phyloP scores from a whole-genome alignment of 441 rosid species.

The Populus trichocarpa region DNA sequence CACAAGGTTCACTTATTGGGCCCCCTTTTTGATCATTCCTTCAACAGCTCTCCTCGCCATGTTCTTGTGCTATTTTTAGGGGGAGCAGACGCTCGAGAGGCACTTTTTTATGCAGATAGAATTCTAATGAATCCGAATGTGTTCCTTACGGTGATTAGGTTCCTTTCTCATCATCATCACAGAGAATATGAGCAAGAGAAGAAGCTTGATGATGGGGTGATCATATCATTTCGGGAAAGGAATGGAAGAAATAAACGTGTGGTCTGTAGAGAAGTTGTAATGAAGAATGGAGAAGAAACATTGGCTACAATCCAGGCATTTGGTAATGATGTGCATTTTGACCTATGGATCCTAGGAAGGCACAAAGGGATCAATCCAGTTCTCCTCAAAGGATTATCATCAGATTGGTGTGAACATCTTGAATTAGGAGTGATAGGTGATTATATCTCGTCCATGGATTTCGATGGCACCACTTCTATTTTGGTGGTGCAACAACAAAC shows the following conservation, averaged over 20 bases:
- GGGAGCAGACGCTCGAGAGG: constrained; percentile 67
- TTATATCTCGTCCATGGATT: constrained; percentile 41
- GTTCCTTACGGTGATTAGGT: constrained; percentile 41
- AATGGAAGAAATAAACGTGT: constrained; percentile 49
- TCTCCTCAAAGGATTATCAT: constrained; percentile 45
- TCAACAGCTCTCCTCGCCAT: constrained; percentile 1
- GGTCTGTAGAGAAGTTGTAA: constrained; percentile 51
- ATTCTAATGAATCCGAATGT: constrained; percentile 41
- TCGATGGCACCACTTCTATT: constrained; percentile 43
- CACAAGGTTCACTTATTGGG: constrained; percentile 32
- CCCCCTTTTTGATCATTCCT: constrained; percentile 10
- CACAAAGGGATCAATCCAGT: constrained; percentile 49
- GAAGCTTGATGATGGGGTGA: constrained; percentile 70
- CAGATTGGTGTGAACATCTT: constrained; percentile 45
- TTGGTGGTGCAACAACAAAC: constrained; percentile 68
- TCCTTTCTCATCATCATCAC: constrained; percentile 29
- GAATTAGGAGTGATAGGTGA: constrained; percentile 71
- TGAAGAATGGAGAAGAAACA: constrained; percentile 57
- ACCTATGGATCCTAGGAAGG: constrained; percentile 72
- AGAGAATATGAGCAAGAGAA: constrained; percentile 41
- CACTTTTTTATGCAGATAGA: constrained; percentile 47
- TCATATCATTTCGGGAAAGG: constrained; percentile 67
- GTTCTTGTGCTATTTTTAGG: constrained; percentile 46
- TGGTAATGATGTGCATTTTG: constrained; percentile 30
- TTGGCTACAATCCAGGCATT: constrained; percentile 49